These are phyloP conservation scores for Diospyros lotus DNA, from an alignment of 148 eudicot species.

Conservation along the genomic window DNA sequence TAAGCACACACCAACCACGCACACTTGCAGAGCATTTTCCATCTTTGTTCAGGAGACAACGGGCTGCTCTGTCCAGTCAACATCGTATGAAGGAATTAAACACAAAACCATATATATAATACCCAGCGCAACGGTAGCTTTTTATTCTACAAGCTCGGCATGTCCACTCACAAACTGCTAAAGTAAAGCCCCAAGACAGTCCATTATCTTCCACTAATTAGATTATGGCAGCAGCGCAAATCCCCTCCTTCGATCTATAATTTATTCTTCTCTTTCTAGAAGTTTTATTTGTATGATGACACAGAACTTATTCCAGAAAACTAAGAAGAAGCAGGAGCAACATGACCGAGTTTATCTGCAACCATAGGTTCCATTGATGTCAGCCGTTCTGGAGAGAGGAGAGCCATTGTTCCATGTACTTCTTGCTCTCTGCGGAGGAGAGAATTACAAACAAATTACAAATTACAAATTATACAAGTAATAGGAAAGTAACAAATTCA, in stretches of 20 bases:
- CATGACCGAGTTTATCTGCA: not conserved
- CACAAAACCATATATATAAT: too few relatives aligned
- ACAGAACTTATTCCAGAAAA: not conserved
- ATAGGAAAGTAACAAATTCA: not conserved
- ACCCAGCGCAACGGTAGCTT: too few relatives aligned
- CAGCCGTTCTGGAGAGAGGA: slow-evolving; percentile 48
- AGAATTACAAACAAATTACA: not conserved
- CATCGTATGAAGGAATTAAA: too few relatives aligned
- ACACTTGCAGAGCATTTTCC: too few relatives aligned
- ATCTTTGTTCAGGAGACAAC: too few relatives aligned
- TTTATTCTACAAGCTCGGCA: too few relatives aligned
- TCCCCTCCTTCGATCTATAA: not conserved
- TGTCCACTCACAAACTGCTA: not conserved
- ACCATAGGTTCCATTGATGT: slow-evolving; percentile 1
- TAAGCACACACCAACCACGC: not conserved
- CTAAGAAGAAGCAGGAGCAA: slow-evolving; percentile 8
- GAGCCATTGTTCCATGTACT: slow-evolving; percentile 62
- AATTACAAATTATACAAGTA: not conserved
- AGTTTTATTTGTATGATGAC: not conserved
- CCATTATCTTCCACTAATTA: not conserved
- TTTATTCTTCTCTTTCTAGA: not conserved
- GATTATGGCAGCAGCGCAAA: not conserved
- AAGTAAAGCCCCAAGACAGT: not conserved
- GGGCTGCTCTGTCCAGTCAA: too few relatives aligned
- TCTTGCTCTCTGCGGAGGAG: slow-evolving; percentile 26